Evolutionary conservation across 2,329 filamentous ascomycete genomes (phyloP), one percentile per base, ranked within the genome.

Genomic region (Hymenoscyphus repandus): DNA sequence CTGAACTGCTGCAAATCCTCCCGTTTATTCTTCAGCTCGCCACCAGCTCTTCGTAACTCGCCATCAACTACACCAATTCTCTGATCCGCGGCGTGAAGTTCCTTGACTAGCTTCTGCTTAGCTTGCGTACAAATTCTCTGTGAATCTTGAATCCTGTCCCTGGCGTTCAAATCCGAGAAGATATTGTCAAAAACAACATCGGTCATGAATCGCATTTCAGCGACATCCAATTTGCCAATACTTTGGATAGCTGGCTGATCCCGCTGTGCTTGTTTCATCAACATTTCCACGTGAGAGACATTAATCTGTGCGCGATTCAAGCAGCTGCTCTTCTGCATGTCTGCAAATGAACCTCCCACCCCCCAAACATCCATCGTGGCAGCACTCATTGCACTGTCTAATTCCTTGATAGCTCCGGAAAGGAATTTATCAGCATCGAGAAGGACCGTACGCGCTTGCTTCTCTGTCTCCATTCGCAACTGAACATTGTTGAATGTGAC

Each of bases 101-200:
- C 66, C 10, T 57, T 51, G 5, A 60, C 52, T 15, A 75, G 45
- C 4, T 60, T 66, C 0, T 62, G 52, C 17, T 63, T 58, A 37
- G 71, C 70, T 40, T 66, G 60, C 6, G 69, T 56, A 2, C 72
- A 65, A 52, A 73, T 67, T 22, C 47, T 48, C 37, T 68, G 65
- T 2, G 70, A 73, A 13, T 67, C 61, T 58, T 76, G 72, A 52
- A 82, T 75, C 62, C 77, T 71, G 11, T 76, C 68, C 53, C 76
- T 75, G 62, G 79, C 77, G 2, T 69, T 69, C 67, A 75, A 71
- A 51, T 80, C 76, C 7, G 69, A 71, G 58, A 77, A 76, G 51
- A 78, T 71, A 45, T 78, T 79, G 58, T 80, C 74, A 56, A 79
- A 79, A n/a, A 79, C 67, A 2, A 80, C 68, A 52, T 80, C 76